Base-by-base conservation (phyloP, 2,329 filamentous ascomycete genomes). In the Ceratocystiopsis sp. region DNA sequence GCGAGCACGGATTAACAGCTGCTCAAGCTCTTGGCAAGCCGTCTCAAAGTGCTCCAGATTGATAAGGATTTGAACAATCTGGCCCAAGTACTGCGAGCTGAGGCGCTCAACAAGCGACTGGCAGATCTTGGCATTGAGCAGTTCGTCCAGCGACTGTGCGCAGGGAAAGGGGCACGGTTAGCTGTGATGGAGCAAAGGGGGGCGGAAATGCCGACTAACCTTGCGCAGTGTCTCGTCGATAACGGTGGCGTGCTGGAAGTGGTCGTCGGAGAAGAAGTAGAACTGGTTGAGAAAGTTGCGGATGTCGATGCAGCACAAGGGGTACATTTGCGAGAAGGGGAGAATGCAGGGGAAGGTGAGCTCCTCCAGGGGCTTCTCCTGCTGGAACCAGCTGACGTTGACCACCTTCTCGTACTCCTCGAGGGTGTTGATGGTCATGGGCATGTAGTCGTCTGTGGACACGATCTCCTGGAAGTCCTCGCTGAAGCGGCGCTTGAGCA, bases 361-460 rank as follows among this genome's bases (percentile, higher is more conserved):
- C 51, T 91, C 76, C 47, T 87, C 77, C 29, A 73, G 64, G 16
- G 78, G 65, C 52, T 83, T 85, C 32, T 93, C 85, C 37, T 87
- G 87, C 1, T 75, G 80, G 59, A 94, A 96, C 89, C 89, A 98
- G 62, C 83, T 93, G 47, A 96, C 86, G 48, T 86, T 91, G 50
- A 95, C 75, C 34, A 98, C 89, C 55, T 95, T 94, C 54, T 93
- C 84, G 56, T 93, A 96, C 55, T 96, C 87, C 53, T 94, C 87
- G 15, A 71, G 62, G 17, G 81, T 86, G 54, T 86, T 84, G 58
- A 96, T 93, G 2, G 85, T 84, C 91, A 98, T 96, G 3, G 91
- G 93, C 89, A 98, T 98, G 61, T 98, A 98, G 60, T 98, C 91
- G 58, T 98, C 91, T 1, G 85, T 95, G n/a, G 84, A 78, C 15